Conservation (phyloP, 2,329 filamentous ascomycete species). For the Fusarium virguliforme region DNA sequence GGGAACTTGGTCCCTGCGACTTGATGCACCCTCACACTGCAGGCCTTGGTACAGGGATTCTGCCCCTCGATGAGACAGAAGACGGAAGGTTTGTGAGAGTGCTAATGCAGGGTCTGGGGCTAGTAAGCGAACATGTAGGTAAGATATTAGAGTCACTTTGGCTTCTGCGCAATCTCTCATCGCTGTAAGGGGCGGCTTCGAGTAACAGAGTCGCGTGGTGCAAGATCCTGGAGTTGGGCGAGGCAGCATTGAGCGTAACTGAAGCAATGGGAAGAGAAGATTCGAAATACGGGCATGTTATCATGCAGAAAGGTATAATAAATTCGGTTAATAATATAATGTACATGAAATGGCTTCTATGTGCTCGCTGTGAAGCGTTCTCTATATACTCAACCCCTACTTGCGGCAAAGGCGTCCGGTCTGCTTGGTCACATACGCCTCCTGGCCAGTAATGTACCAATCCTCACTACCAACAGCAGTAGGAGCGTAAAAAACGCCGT, state of each 20-base stretch:
- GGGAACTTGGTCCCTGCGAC: neutral
- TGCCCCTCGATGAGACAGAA: neutral
- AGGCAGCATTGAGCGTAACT: neutral
- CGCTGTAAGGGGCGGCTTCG: neutral
- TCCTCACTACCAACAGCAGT: conserved; percentile 59
- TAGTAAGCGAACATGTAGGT: neutral
- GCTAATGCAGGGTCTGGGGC: conserved; percentile 2
- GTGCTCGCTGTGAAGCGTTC: neutral
- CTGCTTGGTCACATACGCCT: conserved; percentile 38
- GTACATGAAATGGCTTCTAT: neutral
- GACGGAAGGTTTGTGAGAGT: neutral
- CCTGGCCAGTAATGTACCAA: conserved; percentile 49
- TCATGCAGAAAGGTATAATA: neutral
- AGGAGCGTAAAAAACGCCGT: conserved; percentile 56
- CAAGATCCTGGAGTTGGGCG: neutral
- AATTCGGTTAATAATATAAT: neutral
- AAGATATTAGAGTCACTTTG: neutral
- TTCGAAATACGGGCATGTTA: too few relatives aligned
- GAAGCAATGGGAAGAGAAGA: neutral
- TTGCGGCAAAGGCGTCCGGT: conserved; percentile 41
- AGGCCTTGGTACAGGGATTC: neutral
- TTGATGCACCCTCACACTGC: neutral
- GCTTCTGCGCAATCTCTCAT: neutral
- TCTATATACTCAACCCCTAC: neutral
- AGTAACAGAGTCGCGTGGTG: neutral